Base-by-base conservation (phyloP, 169 alveolate genomes). In the Plasmodium gonderi region DNA sequence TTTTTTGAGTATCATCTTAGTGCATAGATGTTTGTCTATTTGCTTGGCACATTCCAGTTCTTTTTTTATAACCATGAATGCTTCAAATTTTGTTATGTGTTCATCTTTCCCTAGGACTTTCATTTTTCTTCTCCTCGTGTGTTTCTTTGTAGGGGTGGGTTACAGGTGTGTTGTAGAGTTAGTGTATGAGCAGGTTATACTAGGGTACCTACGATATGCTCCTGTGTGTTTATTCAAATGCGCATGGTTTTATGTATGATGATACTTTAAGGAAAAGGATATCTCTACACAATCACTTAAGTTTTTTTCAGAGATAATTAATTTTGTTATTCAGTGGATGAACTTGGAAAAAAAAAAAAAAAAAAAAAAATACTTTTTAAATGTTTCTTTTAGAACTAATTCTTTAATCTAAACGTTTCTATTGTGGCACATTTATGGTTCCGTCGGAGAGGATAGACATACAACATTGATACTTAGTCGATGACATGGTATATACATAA, bases 101-200 rank as follows among this genome's bases (percentile, higher is more conserved):
- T 89, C 82, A 26, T 65, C 94, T 40, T 49, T 89, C 69, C 94
- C 94, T 47, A 89, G 54, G 49, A 89, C 81, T 67, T 89, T 89
- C 94, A 89, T 89, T 49, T 74, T 77, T n/a, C n/a, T n/a, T n/a
- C n/a, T n/a, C n/a, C n/a, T n/a, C n/a, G n/a, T n/a, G n/a, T n/a
- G n/a, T n/a, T n/a, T n/a, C n/a, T n/a, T n/a, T n/a, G n/a, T n/a
- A n/a, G n/a, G n/a, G n/a, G n/a, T n/a, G n/a, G 33, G 69, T 26
- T 12, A 36, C 26, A 33, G 38, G 72, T 1, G 26, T 7, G 33
- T 60, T 5, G 38, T 33, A 60, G 72, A 23, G 72, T n/a, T 5
- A 60, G 14, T 4, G 72, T 60, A 6, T 8, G n/a, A 33, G 33
- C 33, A 54, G n/a, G 33, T 3, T 23, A 12, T 60, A 36, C 72